phyloP scores from a whole-genome alignment of 768 basidiomycete genomes.

The Amanita pallidorosea region DNA sequence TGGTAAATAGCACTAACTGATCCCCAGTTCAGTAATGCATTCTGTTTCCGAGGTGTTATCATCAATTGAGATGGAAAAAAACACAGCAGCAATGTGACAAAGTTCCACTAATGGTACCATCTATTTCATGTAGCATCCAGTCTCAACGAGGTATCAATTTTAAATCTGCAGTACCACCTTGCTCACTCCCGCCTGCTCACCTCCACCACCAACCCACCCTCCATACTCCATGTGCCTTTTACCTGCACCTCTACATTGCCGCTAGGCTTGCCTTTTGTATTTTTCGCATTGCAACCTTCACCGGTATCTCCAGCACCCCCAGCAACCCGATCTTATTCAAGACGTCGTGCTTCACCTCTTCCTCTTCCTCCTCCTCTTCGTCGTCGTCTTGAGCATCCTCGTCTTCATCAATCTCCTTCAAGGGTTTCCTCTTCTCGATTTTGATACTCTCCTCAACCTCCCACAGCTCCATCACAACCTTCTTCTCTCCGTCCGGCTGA shows the following conservation, averaged over 20 bases:
- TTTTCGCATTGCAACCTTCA: neutral
- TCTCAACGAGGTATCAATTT: neutral
- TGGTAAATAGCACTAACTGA: too few relatives aligned
- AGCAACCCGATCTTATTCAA: constrained; percentile 45
- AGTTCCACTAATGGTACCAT: too few relatives aligned
- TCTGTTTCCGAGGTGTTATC: too few relatives aligned
- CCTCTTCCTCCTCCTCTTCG: constrained; percentile 38
- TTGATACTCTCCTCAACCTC: constrained; percentile 62
- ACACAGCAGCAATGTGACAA: too few relatives aligned
- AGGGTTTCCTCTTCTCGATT: constrained; percentile 43
- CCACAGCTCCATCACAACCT: constrained; percentile 65
- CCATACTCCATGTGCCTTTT: constrained; percentile 24
- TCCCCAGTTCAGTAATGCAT: too few relatives aligned
- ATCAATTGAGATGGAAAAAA: too few relatives aligned
- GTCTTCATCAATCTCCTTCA: constrained; percentile 16
- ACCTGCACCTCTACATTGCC: constrained; percentile 40
- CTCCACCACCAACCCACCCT: constrained; percentile 25
- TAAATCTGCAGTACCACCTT: constrained; percentile 1
- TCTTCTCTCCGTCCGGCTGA: constrained; percentile 20
- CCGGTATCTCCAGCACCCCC: constrained; percentile 16
- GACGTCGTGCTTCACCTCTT: constrained; percentile 52
- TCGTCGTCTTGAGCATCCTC: constrained; percentile 30
- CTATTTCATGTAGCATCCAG: neutral
- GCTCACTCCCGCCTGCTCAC: neutral
- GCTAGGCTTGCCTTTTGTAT: neutral